Evolutionary conservation across 306 rosid genomes (phyloP), one percentile per base, ranked within the genome.

Genomic region (barrel medic (Medicago truncatula)): DNA sequence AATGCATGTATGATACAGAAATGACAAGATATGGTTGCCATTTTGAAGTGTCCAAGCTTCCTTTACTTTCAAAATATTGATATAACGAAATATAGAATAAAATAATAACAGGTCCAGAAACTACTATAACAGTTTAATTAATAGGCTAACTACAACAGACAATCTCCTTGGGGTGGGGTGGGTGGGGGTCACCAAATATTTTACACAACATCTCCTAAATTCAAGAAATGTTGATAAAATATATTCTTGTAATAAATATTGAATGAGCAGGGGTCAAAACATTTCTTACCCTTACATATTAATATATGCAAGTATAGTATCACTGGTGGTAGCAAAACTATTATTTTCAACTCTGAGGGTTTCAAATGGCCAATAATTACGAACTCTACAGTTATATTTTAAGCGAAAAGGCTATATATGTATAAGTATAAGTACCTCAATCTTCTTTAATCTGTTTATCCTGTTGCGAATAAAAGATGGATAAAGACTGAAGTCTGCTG

Each of bases 391-490:
- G 17, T 16, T 64, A 64, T 64, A 21, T 17, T 64, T 65, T 12
- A 9, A 67, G 57, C 40, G 23, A 43, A 23, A 67, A 44, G 23
- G 13, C 5, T 67, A 43, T 67, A 44, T 41, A 8, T 21, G 73
- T 44, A 67, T 36, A 53, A n/a, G 73, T 44, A 67, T 36, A 53
- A n/a, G 54, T 71, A 71, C 76, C 76, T 71, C 3, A 38, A 54
- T 71, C 16, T 50, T 50, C 52, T 54, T 71, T 71, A 54, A 12
- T 20, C 1, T 54, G 4, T 4, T 36, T 54, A 71, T 54, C 52
- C 76, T 71, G 52, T 54, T 86, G 85, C 76, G 12, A 47, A 95
- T 79, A 83, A 92, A 95, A 72, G 78, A 59, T 20, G 97, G 96
- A 79, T 85, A 95, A 69, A 76, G 74, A 41, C 74, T 67, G 73